Conservation (phyloP, 78 protist genomes). For the Ministeria vibrans region DNA sequence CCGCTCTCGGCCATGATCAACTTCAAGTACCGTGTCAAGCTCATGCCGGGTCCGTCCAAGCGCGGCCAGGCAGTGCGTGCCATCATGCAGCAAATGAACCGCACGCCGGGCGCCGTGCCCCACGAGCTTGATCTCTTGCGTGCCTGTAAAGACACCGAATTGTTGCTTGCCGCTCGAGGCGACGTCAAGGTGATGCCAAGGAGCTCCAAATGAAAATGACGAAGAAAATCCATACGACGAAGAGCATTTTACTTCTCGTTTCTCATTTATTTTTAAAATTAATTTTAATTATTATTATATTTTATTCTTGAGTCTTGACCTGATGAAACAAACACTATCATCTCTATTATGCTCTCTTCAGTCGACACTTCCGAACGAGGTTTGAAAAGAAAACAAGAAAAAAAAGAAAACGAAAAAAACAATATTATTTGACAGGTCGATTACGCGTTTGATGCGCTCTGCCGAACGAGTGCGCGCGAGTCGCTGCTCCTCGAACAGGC, state of each 20-base stretch:
- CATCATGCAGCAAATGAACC: background rate
- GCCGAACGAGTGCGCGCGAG: too few species aligned
- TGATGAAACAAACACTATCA: background rate
- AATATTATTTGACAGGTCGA: too few species aligned
- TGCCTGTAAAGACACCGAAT: constrained; percentile 16
- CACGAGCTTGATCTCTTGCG: constrained; percentile 8
- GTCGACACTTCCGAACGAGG: background rate
- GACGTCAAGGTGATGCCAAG: background rate
- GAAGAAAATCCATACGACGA: too few species aligned
- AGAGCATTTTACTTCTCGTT: background rate
- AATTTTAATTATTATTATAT: background rate
- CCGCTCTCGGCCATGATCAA: constrained; percentile 53
- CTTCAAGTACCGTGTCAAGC: constrained; percentile 70
- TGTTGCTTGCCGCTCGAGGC: background rate
- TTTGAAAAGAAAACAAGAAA: background rate
- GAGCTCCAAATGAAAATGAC: too few species aligned
- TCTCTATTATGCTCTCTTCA: background rate
- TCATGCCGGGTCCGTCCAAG: constrained; percentile 75
- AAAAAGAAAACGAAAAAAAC: too few species aligned
- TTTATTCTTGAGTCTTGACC: background rate
- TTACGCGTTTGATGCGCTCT: too few species aligned
- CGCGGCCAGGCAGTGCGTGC: constrained; percentile 66
- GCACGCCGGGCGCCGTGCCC: background rate
- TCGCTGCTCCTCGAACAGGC: too few species aligned
- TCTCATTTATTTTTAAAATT: background rate